phyloP scores from a whole-genome alignment of 352 stramenopile species.

The Thalassiosira allenii region DNA sequence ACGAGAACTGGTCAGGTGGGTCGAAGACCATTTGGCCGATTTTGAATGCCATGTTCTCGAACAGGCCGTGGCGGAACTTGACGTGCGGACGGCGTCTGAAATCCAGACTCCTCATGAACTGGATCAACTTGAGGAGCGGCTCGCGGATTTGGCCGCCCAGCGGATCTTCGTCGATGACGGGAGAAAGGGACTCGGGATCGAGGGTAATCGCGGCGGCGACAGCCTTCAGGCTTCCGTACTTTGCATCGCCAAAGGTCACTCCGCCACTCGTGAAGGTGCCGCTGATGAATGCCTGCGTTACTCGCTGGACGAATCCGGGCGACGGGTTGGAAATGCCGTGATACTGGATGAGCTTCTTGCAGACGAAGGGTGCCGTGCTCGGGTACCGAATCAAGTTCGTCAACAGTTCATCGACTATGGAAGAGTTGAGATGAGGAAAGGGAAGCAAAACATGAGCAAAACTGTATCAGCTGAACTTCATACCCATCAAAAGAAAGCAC shows the following conservation, averaged over 20 bases:
- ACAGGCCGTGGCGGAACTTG: slow-evolving; percentile 6
- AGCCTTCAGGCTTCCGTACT: slow-evolving; percentile 65
- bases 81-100: neutral
- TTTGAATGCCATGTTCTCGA: slow-evolving; percentile 13
- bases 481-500: too few relatives aligned
- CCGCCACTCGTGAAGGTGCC: slow-evolving; percentile 32
- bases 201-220: slow-evolving; percentile 65
- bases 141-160: slow-evolving; percentile 56
- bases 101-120: slow-evolving; percentile 54
- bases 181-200: slow-evolving; percentile 52
- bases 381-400: slow-evolving; percentile 16
- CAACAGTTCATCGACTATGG: slow-evolving; percentile 48
- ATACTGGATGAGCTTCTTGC: slow-evolving; percentile 11
- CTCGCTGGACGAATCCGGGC: slow-evolving; percentile 58
- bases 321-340: slow-evolving; percentile 58
- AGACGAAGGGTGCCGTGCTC: slow-evolving; percentile 4
- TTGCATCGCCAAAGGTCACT: slow-evolving; percentile 44
- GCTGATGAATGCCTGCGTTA: slow-evolving; percentile 59
- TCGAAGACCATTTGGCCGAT: slow-evolving; percentile 42
- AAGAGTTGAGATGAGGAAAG: too few relatives aligned
- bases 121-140: slow-evolving; percentile 62
- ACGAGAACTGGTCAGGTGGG: slow-evolving; percentile 62
- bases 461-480: too few relatives aligned
- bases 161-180: slow-evolving; percentile 59
- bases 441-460: too few relatives aligned